Base-by-base conservation (phyloP, 345 rosid species). In the Triadica sebifera region DNA sequence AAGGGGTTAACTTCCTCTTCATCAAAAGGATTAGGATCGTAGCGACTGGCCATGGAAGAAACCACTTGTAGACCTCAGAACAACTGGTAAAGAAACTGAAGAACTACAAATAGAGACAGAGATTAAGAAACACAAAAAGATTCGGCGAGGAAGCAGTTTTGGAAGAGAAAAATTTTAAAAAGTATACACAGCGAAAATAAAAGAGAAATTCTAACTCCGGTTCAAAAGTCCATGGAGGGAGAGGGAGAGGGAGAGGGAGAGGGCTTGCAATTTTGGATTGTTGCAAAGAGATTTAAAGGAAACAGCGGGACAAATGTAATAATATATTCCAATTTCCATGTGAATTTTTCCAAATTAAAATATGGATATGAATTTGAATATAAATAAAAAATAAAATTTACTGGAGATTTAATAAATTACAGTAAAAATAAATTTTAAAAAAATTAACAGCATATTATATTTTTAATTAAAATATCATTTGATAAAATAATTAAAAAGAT, bases 1-100 rank as follows among this genome's bases (percentile, higher is more conserved):
- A 95, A 95, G 76, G 99, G 99, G 81, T 95, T 95, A 71, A 93
- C 98, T 60, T 91, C 89, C 46, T 93, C 99, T 53, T 91, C 98
- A 39, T 86, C 99, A 74, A 92, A 95, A 0, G 98, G 98, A 59
- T 94, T 93, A 55, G 79, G 84, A 74, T 94, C 97, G 82, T 84
- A 89, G 47, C 94, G 92, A 73, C 91, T 86, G 73, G 96, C 98
- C 98, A 94, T 94, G 57, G 41, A 45, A 65, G 73, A 41, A 55
- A 65, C 49, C 53, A 41, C 1, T 10, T 47, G 46, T 22, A 62
- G 25, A 39, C 46, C 34, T 15, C 24, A 61, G 7, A 39, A 19
- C 47, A 34, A 45, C 29, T n/a, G 25, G 24, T 24, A 46, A 5
- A 9, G 24, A 66, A 67, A 55, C 4, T 15, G 10, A 39, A 66